These are phyloP conservation scores for Lathyrus tuberosus DNA, from an alignment of 306 rosid genomes.

Conservation along the genomic window DNA sequence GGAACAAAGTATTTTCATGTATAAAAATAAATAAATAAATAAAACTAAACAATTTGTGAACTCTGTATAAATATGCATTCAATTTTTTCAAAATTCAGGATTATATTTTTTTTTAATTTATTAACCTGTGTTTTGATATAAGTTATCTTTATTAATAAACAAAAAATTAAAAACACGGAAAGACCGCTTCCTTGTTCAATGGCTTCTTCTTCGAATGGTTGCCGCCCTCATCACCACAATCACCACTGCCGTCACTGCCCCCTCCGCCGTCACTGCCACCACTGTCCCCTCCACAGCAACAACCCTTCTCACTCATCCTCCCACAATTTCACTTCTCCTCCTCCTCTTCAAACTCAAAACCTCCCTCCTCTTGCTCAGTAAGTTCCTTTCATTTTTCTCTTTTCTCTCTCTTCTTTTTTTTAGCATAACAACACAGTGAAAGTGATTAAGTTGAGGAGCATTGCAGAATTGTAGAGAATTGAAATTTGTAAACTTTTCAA, in stretches of 20 bases:
- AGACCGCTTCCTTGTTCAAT: not conserved
- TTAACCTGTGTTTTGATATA: too few species aligned
- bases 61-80: too few species aligned
- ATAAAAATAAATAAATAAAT: too few species aligned
- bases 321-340: not conserved
- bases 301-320: not conserved
- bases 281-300: conserved; percentile 39
- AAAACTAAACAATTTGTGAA: too few species aligned
- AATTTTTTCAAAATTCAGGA: too few species aligned
- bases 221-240: conserved; percentile 22
- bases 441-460: not conserved
- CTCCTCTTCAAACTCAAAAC: conserved; percentile 18
- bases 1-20: too few species aligned
- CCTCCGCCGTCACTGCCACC: conserved; percentile 37
- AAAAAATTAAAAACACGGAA: too few species aligned
- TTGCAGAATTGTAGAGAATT: too few species aligned
- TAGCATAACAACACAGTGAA: not conserved
- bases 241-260: conserved; percentile 41
- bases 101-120: too few species aligned
- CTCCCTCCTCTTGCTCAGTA: conserved; percentile 21
- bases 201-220: conserved; percentile 6
- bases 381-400: conserved; percentile 17
- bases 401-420: not conserved
- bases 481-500: too few species aligned
- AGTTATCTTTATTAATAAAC: too few species aligned